These are phyloP conservation scores for Schwanniomyces polymorphus DNA, from an alignment of 805 yeast genomes.

Conservation along the genomic window DNA sequence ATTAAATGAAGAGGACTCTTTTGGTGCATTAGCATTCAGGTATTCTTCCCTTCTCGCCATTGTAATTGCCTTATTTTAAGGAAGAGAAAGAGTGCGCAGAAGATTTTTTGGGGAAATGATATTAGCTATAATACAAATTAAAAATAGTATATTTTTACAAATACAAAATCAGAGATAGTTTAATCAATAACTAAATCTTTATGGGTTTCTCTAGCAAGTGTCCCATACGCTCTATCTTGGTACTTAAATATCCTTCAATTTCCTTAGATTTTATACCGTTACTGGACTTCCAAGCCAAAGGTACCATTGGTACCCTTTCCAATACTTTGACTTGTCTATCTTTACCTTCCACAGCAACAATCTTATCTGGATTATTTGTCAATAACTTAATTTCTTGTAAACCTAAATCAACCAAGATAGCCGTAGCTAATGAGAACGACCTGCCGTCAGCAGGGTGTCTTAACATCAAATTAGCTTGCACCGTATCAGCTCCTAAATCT, in stretches of 20 bases:
- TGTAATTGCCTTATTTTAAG: background rate
- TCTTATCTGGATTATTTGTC: conserved; percentile 96
- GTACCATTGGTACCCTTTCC: conserved; percentile 96
- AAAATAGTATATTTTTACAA: background rate
- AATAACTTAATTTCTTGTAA: conserved; percentile 68
- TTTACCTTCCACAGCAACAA: conserved; percentile 90
- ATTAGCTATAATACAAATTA: background rate
- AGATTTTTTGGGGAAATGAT: background rate
- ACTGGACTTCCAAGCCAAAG: conserved; percentile 75
- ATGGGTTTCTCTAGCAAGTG: conserved; percentile 66
- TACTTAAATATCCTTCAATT: conserved; percentile 88
- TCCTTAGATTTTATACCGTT: conserved; percentile 79
- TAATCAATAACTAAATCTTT: conserved; percentile 14
- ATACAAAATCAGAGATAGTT: background rate
- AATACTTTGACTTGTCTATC: conserved; percentile 70
- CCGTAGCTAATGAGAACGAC: conserved; percentile 89
- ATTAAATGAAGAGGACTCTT: background rate
- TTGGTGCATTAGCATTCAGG: background rate
- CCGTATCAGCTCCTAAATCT: conserved; percentile 98
- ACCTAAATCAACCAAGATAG: conserved; percentile 83
- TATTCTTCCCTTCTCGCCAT: background rate
- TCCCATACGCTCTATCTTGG: conserved; percentile 97
- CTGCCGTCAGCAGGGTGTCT: conserved; percentile 99
- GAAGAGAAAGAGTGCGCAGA: background rate
- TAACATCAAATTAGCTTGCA: conserved; percentile 87